Conservation (phyloP, 352 stramenopile genomes). For the Globisporangium canariense region DNA sequence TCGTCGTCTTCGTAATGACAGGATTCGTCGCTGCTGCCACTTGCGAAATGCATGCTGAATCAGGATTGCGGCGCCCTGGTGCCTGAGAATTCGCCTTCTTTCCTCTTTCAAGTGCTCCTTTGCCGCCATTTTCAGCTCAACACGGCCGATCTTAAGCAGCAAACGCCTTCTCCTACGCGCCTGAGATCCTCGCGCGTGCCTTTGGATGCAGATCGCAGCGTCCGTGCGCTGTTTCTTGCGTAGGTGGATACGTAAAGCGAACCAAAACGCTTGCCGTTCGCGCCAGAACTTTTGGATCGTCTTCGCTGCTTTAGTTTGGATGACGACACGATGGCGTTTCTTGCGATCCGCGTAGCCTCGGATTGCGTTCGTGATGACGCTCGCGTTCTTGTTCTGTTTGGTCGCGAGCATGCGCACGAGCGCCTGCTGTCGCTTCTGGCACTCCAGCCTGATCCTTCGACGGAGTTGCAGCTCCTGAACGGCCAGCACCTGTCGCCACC, state of each 20-base stretch:
- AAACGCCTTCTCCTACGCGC: constrained; percentile 30
- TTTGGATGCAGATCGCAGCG: constrained; percentile 48
- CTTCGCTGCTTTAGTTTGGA: constrained; percentile 22
- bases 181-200: constrained; percentile 26
- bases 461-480: constrained; percentile 22
- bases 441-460: constrained; percentile 29
- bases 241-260: constrained; percentile 39
- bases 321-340: constrained; percentile 6
- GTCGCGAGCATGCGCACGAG: constrained; percentile 41
- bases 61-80: constrained; percentile 35
- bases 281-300: constrained; percentile 56
- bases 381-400: constrained; percentile 41
- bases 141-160: constrained; percentile 36
- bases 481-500: constrained; percentile 51
- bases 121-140: constrained; percentile 21
- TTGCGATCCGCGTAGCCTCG: constrained; percentile 19
- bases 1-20: constrained; percentile 35
- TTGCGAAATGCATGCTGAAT: constrained; percentile 44
- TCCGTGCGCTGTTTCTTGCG: constrained; percentile 26
- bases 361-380: constrained; percentile 42
- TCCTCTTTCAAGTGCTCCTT: constrained; percentile 5
- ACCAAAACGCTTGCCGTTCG: constrained; percentile 40
- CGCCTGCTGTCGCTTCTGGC: constrained; percentile 38
- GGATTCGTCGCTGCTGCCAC: constrained; percentile 34
- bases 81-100: constrained; percentile 12